Conservation (phyloP, 768 basidiomycete genomes). For the Tylopilus plumbeoviolaceoides region DNA sequence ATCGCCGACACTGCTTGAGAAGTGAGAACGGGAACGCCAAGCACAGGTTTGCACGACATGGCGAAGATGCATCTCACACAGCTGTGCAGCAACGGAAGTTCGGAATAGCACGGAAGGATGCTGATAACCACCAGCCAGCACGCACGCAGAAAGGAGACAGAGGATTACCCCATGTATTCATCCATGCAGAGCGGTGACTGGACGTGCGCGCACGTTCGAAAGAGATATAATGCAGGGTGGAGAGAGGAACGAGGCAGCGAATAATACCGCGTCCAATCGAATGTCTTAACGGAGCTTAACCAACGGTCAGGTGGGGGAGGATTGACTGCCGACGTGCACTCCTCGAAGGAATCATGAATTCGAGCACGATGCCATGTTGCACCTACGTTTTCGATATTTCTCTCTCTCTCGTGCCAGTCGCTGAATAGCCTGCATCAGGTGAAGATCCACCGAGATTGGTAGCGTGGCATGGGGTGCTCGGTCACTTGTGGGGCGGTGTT, state of each 20-base stretch:
- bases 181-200: slow-evolving; percentile 8
- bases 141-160: not conserved
- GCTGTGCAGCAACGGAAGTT: slow-evolving; percentile 20
- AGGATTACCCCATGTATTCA: slow-evolving; percentile 9
- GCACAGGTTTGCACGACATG: slow-evolving; percentile 10
- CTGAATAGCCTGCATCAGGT: slow-evolving; percentile 13
- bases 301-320: slow-evolving; percentile 10
- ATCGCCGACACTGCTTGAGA: not conserved
- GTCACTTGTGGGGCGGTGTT: slow-evolving; percentile 22
- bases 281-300: slow-evolving; percentile 25
- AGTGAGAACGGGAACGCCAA: slow-evolving; percentile 6
- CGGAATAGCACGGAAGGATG: slow-evolving; percentile 5
- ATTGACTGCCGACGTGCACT: slow-evolving; percentile 6
- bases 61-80: slow-evolving; percentile 22
- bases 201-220: slow-evolving; percentile 12
- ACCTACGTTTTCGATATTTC: not conserved
- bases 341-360: slow-evolving; percentile 9
- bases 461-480: slow-evolving; percentile 8
- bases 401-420: slow-evolving; percentile 8
- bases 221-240: slow-evolving; percentile 13
- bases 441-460: slow-evolving; percentile 5
- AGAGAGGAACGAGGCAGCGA: slow-evolving; percentile 18
- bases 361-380: slow-evolving; percentile 9
- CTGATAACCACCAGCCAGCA: slow-evolving; percentile 2
- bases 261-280: slow-evolving; percentile 14